phyloP scores from a whole-genome alignment of 2,329 filamentous ascomycete genomes.

The Sclerotinia subarctica region DNA sequence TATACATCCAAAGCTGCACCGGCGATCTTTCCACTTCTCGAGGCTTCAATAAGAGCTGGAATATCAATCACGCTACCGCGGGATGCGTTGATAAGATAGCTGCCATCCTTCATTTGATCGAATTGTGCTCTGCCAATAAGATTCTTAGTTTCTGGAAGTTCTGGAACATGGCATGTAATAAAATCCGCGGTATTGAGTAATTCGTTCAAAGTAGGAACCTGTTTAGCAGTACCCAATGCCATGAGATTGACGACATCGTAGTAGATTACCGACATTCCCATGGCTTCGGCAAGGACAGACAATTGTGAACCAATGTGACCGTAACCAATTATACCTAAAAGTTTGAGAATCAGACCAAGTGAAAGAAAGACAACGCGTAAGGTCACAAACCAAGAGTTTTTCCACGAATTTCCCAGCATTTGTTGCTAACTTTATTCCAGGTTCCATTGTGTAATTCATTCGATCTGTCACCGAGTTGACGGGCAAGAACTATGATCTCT shows the following conservation, averaged over 20 bases:
- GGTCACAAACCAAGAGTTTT: conserved; percentile 75
- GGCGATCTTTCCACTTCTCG: conserved; percentile 80
- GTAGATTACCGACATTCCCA: conserved; percentile 98
- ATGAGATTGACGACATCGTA: conserved; percentile 94
- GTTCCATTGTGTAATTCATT: conserved; percentile 90
- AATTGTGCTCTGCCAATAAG: conserved; percentile 82
- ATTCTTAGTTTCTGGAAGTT: conserved; percentile 86
- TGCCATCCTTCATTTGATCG: conserved; percentile 84
- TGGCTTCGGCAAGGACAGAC: conserved; percentile 90
- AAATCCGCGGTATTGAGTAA: conserved; percentile 84
- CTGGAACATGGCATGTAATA: conserved; percentile 90
- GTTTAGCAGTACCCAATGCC: conserved; percentile 83
- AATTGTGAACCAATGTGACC: conserved; percentile 96
- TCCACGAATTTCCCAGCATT: conserved; percentile 97
- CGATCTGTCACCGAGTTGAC: conserved; percentile 89
- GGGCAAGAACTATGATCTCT: conserved; percentile 87
- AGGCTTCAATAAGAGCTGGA: conserved; percentile 81
- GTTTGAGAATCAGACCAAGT: not conserved
- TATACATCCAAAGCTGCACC: conserved; percentile 97
- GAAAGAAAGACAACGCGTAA: not conserved
- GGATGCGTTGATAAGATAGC: conserved; percentile 94
- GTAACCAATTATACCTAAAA: conserved; percentile 81
- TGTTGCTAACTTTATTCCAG: conserved; percentile 97
- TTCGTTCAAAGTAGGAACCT: conserved; percentile 73
- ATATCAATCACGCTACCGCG: conserved; percentile 94